Conservation (phyloP, 2,329 filamentous ascomycete genomes). For the Hirsutella rhossiliensis region DNA sequence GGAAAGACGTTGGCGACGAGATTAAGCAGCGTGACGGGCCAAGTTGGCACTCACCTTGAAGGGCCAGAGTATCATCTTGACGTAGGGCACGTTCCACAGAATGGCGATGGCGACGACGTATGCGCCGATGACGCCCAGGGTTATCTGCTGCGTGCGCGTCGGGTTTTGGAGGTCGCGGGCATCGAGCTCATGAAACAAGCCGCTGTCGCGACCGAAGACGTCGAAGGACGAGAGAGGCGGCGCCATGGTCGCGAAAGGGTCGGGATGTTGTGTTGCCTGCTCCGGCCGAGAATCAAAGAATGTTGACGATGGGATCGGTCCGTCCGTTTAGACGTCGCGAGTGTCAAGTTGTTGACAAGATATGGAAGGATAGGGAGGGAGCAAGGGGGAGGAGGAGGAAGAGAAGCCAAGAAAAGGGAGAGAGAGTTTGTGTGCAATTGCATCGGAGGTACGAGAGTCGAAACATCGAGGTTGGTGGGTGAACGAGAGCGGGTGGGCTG, state of each 20-base stretch:
- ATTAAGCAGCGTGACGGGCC: background rate
- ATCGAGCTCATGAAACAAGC: constrained; percentile 2
- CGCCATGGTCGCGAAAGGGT: background rate
- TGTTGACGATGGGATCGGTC: too few species aligned
- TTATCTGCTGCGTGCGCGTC: constrained; percentile 58
- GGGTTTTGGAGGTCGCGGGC: constrained; percentile 41
- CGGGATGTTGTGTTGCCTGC: background rate
- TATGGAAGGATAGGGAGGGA: background rate
- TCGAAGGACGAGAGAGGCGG: background rate
- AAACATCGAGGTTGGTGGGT: background rate
- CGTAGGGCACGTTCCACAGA: constrained; percentile 68
- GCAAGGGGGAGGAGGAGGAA: background rate
- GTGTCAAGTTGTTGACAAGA: too few species aligned
- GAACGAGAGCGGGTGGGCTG: background rate
- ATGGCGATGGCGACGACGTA: constrained; percentile 66
- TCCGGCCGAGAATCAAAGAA: background rate
- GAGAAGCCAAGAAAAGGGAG: background rate
- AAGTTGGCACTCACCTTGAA: constrained; percentile 49
- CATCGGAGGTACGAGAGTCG: background rate
- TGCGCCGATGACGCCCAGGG: constrained; percentile 56
- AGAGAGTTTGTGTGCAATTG: background rate
- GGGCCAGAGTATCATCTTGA: constrained; percentile 65
- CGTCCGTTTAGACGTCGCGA: too few species aligned
- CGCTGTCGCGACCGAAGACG: background rate
- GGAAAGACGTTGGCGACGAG: background rate